These are phyloP conservation scores for Vigna radiata DNA, from an alignment of 306 rosid genomes.

Conservation along the genomic window DNA sequence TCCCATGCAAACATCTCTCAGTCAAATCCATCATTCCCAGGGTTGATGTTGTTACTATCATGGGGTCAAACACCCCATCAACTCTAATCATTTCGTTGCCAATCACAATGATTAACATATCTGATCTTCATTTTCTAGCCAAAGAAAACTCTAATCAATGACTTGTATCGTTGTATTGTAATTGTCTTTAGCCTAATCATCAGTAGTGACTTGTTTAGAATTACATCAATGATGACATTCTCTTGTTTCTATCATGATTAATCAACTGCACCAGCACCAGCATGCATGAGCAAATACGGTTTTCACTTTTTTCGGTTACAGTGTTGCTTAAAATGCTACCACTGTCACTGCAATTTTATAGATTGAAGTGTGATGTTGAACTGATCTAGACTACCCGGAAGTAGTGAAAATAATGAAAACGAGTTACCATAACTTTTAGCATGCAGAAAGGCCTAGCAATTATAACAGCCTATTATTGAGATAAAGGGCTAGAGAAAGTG, in stretches of 20 bases:
- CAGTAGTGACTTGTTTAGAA: conserved; percentile 41
- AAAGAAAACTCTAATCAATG: conserved; percentile 33
- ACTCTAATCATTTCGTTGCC: conserved; percentile 50
- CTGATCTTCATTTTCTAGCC: conserved; percentile 47
- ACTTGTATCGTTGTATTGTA: conserved; percentile 38
- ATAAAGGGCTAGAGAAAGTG: conserved; percentile 59
- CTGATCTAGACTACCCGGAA: conserved; percentile 45
- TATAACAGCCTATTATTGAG: conserved; percentile 63
- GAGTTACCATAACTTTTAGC: conserved; percentile 39
- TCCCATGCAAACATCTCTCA: conserved; percentile 65
- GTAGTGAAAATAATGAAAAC: conserved; percentile 32
- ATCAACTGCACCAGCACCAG: conserved; percentile 44
- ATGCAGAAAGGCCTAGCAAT: conserved; percentile 58
- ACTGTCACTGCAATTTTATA: conserved; percentile 28
- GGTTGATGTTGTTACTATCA: conserved; percentile 33
- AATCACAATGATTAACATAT: conserved; percentile 52
- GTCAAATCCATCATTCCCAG: conserved; percentile 48
- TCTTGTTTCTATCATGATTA: conserved; percentile 36
- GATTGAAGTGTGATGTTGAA: neutral
- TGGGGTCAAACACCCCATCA: conserved; percentile 8
- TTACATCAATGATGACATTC: conserved; percentile 21
- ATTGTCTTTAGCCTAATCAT: conserved; percentile 44
- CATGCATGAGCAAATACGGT: conserved; percentile 38
- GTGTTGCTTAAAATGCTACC: conserved; percentile 21
- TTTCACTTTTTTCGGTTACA: neutral